phyloP scores from a whole-genome alignment of 441 rosid species.

The Omphalea diandra region DNA sequence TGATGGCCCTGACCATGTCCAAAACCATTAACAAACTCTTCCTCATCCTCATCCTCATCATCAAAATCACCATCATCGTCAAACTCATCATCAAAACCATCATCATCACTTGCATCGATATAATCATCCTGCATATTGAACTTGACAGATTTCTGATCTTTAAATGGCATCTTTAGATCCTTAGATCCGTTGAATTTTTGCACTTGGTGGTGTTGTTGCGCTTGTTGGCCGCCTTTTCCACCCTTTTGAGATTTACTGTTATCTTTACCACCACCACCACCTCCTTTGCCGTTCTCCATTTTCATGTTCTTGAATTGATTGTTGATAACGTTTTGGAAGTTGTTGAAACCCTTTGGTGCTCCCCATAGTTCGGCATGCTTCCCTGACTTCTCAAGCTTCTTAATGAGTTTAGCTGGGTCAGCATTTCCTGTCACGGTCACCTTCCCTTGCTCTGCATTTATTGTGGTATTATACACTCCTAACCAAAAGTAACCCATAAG shows the following conservation, averaged over 20 bases:
- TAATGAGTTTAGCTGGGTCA: slow-evolving; percentile 63
- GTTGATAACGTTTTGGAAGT: slow-evolving; percentile 36
- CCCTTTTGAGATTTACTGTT: slow-evolving; percentile 70
- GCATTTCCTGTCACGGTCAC: slow-evolving; percentile 81
- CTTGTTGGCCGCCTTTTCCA: slow-evolving; percentile 47
- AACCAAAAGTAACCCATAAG: slow-evolving; percentile 15
- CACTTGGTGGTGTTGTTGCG: slow-evolving; percentile 47
- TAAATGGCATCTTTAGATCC: slow-evolving; percentile 40
- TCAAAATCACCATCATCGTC: slow-evolving; percentile 54
- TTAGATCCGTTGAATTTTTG: slow-evolving; percentile 50
- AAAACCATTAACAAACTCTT: slow-evolving; percentile 33
- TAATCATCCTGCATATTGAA: slow-evolving; percentile 52
- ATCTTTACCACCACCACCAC: slow-evolving; percentile 41
- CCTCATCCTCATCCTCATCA: slow-evolving; percentile 47
- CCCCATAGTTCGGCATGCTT: slow-evolving; percentile 81
- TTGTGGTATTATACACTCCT: slow-evolving; percentile 67
- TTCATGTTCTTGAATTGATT: slow-evolving; percentile 60
- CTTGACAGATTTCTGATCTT: slow-evolving; percentile 71
- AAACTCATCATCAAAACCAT: slow-evolving; percentile 36
- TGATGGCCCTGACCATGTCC: slow-evolving; percentile 49
- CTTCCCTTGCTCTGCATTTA: slow-evolving; percentile 84
- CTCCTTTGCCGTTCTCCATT: slow-evolving; percentile 41
- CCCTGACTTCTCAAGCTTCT: slow-evolving; percentile 85
- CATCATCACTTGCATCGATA: slow-evolving; percentile 42
- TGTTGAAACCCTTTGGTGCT: slow-evolving; percentile 45